These are phyloP conservation scores for Prunella vulgaris DNA, from an alignment of 257 asterid genomes.

Conservation along the genomic window DNA sequence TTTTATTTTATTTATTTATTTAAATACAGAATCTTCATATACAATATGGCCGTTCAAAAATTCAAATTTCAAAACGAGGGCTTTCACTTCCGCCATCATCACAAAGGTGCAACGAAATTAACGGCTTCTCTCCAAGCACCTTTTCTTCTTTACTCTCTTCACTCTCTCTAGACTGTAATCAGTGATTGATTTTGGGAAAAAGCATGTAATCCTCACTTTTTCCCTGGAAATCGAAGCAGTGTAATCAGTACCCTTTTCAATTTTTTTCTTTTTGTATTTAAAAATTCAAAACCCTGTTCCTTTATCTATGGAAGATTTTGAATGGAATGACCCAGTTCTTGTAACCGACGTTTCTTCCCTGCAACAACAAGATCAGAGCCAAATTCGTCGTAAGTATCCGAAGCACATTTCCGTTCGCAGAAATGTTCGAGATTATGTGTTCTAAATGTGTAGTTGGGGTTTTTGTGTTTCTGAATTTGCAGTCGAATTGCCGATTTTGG, in stretches of 20 bases:
- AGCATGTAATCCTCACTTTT: constrained; percentile 32
- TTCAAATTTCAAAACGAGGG: constrained; percentile 59
- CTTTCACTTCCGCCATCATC: constrained; percentile 1
- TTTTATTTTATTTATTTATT: too few relatives aligned
- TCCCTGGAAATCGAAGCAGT: constrained; percentile 20
- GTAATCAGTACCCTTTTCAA: constrained; percentile 25
- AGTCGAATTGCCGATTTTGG: constrained; percentile 32
- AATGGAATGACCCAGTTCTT: constrained; percentile 72
- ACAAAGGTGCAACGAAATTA: constrained; percentile 56
- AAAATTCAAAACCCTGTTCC: constrained; percentile 28
- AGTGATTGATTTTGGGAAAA: constrained; percentile 24
- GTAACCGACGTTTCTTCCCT: constrained; percentile 61
- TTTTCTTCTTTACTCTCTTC: constrained; percentile 18
- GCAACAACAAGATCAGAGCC: constrained; percentile 36
- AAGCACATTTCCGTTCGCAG: constrained; percentile 8
- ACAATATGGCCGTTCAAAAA: constrained; percentile 22
- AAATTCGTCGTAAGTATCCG: constrained; percentile 35
- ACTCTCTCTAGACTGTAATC: constrained; percentile 20
- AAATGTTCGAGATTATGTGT: background rate
- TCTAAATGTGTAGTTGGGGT: background rate
- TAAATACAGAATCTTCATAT: background rate
- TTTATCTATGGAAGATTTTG: constrained; percentile 52
- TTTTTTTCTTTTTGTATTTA: constrained; percentile 28
- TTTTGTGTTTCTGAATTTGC: constrained; percentile 20
- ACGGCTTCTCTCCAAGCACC: constrained; percentile 46